phyloP scores from a whole-genome alignment of 2,329 filamentous ascomycete genomes.

The Geosmithia flava region DNA sequence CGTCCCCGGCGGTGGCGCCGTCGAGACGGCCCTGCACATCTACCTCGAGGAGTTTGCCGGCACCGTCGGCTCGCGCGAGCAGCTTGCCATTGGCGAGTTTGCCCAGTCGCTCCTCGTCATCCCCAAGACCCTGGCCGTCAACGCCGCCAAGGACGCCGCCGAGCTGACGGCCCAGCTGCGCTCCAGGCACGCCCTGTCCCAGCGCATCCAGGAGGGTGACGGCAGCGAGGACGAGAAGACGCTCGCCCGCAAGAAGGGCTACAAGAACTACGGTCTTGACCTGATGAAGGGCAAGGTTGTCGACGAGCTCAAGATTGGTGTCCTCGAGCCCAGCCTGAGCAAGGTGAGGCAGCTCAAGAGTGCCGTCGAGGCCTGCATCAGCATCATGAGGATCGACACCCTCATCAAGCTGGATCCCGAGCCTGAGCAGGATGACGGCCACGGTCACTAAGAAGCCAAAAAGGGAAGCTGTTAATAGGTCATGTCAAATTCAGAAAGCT shows the following conservation, averaged over 20 bases:
- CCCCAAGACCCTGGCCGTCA: conserved; percentile 92
- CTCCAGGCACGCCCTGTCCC: conserved; percentile 84
- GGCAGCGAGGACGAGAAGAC: conserved; percentile 78
- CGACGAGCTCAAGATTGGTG: conserved; percentile 87
- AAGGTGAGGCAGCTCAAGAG: conserved; percentile 98
- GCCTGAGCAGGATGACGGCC: conserved; percentile 64
- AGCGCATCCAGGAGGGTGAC: conserved; percentile 81
- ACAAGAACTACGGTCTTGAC: conserved; percentile 97
- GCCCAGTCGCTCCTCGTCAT: conserved; percentile 89
- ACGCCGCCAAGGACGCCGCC: conserved; percentile 91
- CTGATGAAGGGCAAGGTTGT: conserved; percentile 79
- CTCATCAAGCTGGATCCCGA: conserved; percentile 97
- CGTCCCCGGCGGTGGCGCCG: conserved; percentile 89
- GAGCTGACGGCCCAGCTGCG: conserved; percentile 93
- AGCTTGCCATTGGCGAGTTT: conserved; percentile 96
- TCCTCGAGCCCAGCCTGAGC: conserved; percentile 94
- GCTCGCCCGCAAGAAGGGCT: conserved; percentile 86
- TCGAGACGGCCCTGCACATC: conserved; percentile 98
- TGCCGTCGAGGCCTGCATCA: conserved; percentile 95
- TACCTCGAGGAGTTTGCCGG: conserved; percentile 98
- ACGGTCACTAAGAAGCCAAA: conserved; percentile 53
- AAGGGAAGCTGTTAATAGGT: conserved; percentile 8
- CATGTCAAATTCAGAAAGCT: background rate
- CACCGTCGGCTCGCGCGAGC: conserved; percentile 91
- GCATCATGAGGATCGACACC: conserved; percentile 98